Evolutionary conservation across 2,329 filamentous ascomycete species (phyloP), one percentile per base, ranked within the genome.

Genomic region (Pseudophaeomoniella oleicola): DNA sequence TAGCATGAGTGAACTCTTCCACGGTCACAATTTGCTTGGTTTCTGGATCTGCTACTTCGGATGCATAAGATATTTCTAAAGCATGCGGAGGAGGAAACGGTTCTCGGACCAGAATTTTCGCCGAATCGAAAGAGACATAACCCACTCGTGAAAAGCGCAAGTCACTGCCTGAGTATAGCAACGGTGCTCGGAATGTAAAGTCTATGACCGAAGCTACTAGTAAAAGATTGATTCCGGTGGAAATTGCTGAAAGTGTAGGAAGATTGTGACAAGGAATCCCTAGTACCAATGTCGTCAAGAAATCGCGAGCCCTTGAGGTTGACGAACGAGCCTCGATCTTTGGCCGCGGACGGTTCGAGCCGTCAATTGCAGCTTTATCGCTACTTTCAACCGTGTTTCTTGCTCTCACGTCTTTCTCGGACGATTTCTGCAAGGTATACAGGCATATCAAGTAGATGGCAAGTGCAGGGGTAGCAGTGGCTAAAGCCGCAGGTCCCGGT

Each of bases 71-170:
- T 6, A 90, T 62, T 1, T 67, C 76, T n/a, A 94, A 59, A 0
- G 87, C 86, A 52, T 93, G 71, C 47, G 81, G 75, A 19, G 69
- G 54, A 36, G 73, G 66, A 46, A 93, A 73, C 1, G 90, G 85
- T 56, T 96, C 90, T 39, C 90, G 74, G 33, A 98, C 67, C 17
- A 98, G 62, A 29, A 98, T 69, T 42, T 76, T 86, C 15, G 86
- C 90, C 38, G 79, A 79, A 0, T 68, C 72, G 13, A 82, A 72
- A 3, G 86, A 93, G 17, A 96, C 79, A 54, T 88, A 88, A 16
- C 90, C 90, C 12, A 94, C 64, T 5, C 90, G 73, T 30, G 83
- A 82, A 54, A 98, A 93, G 0, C 86, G 83, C 9, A 94, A 63
- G 44, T 92, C 77, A 17, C 82, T 63, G 16, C 68, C 75, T 3